Conservation (phyloP, 805 yeast species). For the Wickerhamiella kurtzmanii region DNA sequence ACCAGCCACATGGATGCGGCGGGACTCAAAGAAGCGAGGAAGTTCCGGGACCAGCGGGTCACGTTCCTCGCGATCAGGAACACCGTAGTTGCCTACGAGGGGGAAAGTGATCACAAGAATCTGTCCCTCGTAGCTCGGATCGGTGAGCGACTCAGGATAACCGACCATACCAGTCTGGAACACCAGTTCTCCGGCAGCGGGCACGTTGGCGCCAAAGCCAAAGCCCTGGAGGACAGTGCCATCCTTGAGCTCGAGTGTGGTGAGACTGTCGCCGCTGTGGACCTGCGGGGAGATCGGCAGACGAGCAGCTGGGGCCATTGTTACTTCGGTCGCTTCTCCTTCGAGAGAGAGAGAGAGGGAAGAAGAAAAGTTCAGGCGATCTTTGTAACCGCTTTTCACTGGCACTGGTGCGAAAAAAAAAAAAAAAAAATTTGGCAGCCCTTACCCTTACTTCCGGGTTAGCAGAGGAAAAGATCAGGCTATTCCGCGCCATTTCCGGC, state of each 20-base stretch:
- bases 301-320: constrained; percentile 25
- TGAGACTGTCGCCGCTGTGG: constrained; percentile 66
- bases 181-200: constrained; percentile 93
- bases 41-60: constrained; percentile 63
- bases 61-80: constrained; percentile 69
- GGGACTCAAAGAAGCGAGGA: constrained; percentile 90
- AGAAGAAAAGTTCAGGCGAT: not conserved
- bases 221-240: constrained; percentile 84
- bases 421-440: not conserved
- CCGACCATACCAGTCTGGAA: constrained; percentile 99
- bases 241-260: constrained; percentile 79
- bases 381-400: too few species aligned
- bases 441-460: too few species aligned
- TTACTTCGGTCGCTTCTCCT: not conserved
- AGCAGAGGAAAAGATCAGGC: too few species aligned
- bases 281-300: constrained; percentile 85
- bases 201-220: constrained; percentile 85
- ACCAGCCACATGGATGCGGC: constrained; percentile 89
- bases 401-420: not conserved
- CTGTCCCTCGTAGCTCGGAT: constrained; percentile 97
- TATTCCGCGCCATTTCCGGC: too few species aligned
- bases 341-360: not conserved
- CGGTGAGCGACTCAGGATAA: constrained; percentile 94
- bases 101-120: constrained; percentile 93
- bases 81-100: constrained; percentile 97